phyloP scores from a whole-genome alignment of 257 asterid genomes.

The Agastache rugosa region DNA sequence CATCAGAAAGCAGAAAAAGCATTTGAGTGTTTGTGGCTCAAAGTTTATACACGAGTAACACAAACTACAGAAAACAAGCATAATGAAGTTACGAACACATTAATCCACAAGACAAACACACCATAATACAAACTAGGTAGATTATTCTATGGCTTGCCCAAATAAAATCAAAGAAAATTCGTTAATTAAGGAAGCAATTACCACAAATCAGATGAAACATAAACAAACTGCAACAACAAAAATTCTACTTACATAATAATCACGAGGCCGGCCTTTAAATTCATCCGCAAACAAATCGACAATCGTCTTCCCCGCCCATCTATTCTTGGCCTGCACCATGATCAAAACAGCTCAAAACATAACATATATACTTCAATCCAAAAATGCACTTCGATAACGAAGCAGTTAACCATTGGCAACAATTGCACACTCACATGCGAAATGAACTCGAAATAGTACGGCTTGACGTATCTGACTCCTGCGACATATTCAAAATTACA shows the following conservation, averaged over 20 bases:
- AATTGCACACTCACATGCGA: conserved; percentile 62
- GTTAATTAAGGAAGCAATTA: conserved; percentile 15
- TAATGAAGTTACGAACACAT: background rate
- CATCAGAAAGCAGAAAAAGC: background rate
- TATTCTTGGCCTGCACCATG: conserved; percentile 71
- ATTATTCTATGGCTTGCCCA: background rate
- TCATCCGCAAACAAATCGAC: conserved; percentile 92
- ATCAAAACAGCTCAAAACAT: conserved; percentile 28
- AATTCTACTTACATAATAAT: conserved; percentile 71
- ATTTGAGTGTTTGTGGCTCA: background rate
- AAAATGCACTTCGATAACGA: conserved; percentile 2
- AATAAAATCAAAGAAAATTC: background rate
- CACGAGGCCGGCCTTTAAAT: conserved; percentile 82
- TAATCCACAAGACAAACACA: background rate
- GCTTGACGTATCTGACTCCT: conserved; percentile 90
- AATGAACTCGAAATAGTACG: conserved; percentile 96
- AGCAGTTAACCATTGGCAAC: background rate
- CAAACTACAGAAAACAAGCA: background rate
- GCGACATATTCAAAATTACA: conserved; percentile 35
- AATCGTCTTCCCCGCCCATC: conserved; percentile 93
- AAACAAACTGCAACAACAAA: background rate
- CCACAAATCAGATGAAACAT: background rate
- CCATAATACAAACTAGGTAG: background rate
- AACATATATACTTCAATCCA: conserved; percentile 15
- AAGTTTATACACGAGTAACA: background rate